Evolutionary conservation across 768 basidiomycete genomes (phyloP), one percentile per base, ranked within the genome.

Genomic region (Amanita phalloides): DNA sequence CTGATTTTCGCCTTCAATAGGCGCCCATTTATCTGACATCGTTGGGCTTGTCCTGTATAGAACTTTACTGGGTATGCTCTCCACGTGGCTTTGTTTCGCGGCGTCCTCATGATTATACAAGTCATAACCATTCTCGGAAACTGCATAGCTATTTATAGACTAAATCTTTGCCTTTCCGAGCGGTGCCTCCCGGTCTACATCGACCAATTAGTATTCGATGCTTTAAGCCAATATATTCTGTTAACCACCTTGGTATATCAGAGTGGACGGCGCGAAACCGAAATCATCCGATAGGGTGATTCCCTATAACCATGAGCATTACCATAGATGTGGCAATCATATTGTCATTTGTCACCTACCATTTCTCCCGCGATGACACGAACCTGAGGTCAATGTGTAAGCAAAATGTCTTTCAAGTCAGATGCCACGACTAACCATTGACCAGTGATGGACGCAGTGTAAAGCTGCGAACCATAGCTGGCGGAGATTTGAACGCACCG

Each of bases 371-470:
- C 83, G 54, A 91, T 84, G 13, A 90, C 84, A 48, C 90, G 84
- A 49, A 92, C 75, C 87, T 90, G 23, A 8, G 53, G 13, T 33
- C 17, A 53, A 28, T 47, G 48, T 26, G 44, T 45, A 33, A 49
- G 43, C n/a, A 11, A n/a, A 13, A 35, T 13, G 26, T 25, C 3
- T 11, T 32, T 36, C 5, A 13, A 13, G 17, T 10, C 21, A 35
- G 47, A 23, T 14, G n/a, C 33, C 14, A 58, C 17, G 17, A 17
- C 76, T 57, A 62, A 87, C 86, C 85, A 90, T 90, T 17, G 87
- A 89, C 87, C 87, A 92, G 62, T 92, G 90, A 66, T 92, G 90
- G 23, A 92, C 84, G 39, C 89, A 89, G 60, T 92, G 90, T 30
- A 92, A 67, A 21, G 75, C 81, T n/a, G 81, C 78, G 64, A 92